Evolutionary conservation across 1,139 yeast genomes (phyloP).

Genomic region (Suhomyces maxii): DNA sequence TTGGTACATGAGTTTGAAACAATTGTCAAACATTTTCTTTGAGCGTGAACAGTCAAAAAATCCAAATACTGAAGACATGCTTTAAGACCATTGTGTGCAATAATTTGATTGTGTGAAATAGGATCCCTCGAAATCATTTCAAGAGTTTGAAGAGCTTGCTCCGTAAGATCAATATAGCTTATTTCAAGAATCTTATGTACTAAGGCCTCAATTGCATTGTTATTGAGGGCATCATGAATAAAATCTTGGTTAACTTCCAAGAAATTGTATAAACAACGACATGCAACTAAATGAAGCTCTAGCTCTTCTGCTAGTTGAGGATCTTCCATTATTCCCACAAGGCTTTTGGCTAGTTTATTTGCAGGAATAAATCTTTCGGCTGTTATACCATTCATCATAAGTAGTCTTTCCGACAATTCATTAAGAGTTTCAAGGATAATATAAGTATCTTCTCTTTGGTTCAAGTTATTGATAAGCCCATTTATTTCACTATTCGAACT

Average conservation of each 20-base stretch:
- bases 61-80: conserved; percentile 78
- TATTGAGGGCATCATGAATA: conserved; percentile 61
- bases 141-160: conserved; percentile 80
- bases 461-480: conserved; percentile 42
- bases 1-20: conserved; percentile 74
- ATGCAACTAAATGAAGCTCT: conserved; percentile 79
- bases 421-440: conserved; percentile 57
- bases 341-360: conserved; percentile 51
- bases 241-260: conserved; percentile 75
- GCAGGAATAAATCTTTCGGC: conserved; percentile 70
- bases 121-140: conserved; percentile 65
- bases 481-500: conserved; percentile 31
- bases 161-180: conserved; percentile 86
- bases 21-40: conserved; percentile 74
- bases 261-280: conserved; percentile 81
- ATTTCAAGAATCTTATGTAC: conserved; percentile 72
- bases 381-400: conserved; percentile 67
- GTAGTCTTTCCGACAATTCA: conserved; percentile 59
- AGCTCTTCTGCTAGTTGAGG: conserved; percentile 62
- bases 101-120: conserved; percentile 48
- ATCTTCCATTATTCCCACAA: conserved; percentile 61
- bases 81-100: conserved; percentile 60
- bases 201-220: conserved; percentile 66
- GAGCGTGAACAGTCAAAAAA: conserved; percentile 87
- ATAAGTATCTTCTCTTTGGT: conserved; percentile 47